phyloP scores from a whole-genome alignment of 2,329 filamentous ascomycete species.

The Amphichorda felina region DNA sequence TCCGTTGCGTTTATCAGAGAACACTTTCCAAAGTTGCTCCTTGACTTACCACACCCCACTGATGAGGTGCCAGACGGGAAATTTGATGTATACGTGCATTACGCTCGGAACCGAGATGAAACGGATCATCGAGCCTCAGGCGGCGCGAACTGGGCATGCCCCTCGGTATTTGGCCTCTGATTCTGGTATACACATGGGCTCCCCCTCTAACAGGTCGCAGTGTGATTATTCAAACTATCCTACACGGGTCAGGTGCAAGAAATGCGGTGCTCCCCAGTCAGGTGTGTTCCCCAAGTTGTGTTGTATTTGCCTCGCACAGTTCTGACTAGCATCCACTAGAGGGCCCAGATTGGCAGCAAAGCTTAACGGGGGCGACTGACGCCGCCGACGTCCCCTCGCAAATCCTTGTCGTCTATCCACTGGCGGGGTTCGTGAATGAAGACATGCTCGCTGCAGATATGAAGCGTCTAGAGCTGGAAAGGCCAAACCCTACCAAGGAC shows the following conservation, averaged over 20 bases:
- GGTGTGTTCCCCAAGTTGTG: constrained; percentile 11
- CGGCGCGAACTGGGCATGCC: constrained; percentile 21
- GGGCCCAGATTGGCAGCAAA: constrained; percentile 18
- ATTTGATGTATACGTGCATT: constrained; percentile 26
- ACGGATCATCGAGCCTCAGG: constrained; percentile 13
- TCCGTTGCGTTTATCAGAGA: constrained; percentile 28
- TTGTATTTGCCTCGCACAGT: neutral
- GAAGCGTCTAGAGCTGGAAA: constrained; percentile 57
- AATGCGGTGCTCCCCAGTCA: constrained; percentile 18
- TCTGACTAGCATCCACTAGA: neutral
- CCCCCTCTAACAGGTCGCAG: constrained; percentile 11
- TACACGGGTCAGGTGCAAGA: constrained; percentile 23
- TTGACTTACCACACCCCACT: constrained; percentile 22
- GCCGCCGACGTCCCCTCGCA: constrained; percentile 51
- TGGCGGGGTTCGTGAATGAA: constrained; percentile 61
- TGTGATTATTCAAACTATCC: constrained; percentile 28
- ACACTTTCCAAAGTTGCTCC: constrained; percentile 25
- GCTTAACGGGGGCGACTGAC: constrained; percentile 32
- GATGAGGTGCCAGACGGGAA: constrained; percentile 25
- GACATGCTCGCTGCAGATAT: constrained; percentile 62
- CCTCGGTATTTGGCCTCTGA: constrained; percentile 13
- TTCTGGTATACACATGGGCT: too few species aligned
- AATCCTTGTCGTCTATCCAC: constrained; percentile 61
- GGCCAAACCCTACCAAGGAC: constrained; percentile 34
- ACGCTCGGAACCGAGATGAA: constrained; percentile 24